Conservation (phyloP, 108 stramenopile species). For the Pseudonitzschia multiseries region DNA sequence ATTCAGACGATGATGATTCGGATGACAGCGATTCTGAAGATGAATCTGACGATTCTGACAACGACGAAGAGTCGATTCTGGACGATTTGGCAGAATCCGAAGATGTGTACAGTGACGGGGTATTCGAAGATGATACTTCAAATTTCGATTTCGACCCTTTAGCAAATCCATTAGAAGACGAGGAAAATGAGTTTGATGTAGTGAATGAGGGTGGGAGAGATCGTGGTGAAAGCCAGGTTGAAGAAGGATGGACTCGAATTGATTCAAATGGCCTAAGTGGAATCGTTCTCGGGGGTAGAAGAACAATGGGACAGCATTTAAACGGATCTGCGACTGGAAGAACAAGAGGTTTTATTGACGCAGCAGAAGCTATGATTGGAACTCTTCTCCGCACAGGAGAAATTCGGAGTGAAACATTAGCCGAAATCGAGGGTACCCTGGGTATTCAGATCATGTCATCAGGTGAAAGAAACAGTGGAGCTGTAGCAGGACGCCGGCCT, state of each 20-base stretch:
- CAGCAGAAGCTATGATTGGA: constrained; percentile 77
- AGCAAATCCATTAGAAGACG: neutral
- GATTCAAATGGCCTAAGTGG: constrained; percentile 58
- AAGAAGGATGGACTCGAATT: constrained; percentile 80
- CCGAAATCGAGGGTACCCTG: constrained; percentile 73
- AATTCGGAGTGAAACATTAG: constrained; percentile 48
- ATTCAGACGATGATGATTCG: constrained; percentile 28
- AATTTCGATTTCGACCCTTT: constrained; percentile 2
- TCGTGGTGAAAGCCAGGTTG: constrained; percentile 16
- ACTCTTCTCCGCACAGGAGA: constrained; percentile 68
- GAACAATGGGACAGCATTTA: constrained; percentile 9
- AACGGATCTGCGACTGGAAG: constrained; percentile 20
- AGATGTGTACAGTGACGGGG: neutral
- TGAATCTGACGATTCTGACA: constrained; percentile 49
- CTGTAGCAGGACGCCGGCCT: constrained; percentile 12
- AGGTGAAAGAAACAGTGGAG: constrained; percentile 27
- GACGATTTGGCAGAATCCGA: constrained; percentile 17
- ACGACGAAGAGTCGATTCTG: constrained; percentile 23
- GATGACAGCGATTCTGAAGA: constrained; percentile 39
- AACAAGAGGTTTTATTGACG: constrained; percentile 48
- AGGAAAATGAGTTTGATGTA: constrained; percentile 10
- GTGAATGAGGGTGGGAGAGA: constrained; percentile 1
- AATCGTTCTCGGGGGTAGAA: constrained; percentile 41
- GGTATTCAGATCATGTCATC: constrained; percentile 59
- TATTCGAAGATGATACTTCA: constrained; percentile 6